phyloP scores from a whole-genome alignment of 371 early-diverging fungal genomes.

The Mucor lusitanicus region DNA sequence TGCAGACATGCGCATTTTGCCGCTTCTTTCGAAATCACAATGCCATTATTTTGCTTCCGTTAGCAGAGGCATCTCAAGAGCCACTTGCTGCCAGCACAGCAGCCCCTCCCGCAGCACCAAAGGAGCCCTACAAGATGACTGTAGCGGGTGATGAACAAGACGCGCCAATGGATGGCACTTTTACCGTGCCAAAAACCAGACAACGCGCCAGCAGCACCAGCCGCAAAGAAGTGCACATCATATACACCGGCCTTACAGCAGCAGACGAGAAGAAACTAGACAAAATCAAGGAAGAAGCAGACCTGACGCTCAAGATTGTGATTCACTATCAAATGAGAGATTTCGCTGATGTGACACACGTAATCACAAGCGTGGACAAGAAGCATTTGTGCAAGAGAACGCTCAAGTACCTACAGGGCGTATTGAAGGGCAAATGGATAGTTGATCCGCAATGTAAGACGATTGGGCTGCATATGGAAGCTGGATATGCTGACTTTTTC shows the following conservation, averaged over 20 bases:
- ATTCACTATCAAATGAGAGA: constrained; percentile 22
- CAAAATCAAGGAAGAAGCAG: constrained; percentile 6
- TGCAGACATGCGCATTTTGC: constrained; percentile 22
- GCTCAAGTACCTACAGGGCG: constrained; percentile 38
- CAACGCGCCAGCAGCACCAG: background rate
- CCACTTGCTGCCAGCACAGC: background rate
- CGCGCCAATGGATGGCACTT: background rate
- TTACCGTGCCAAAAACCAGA: background rate
- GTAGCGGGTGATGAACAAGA: background rate
- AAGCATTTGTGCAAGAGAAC: constrained; percentile 30
- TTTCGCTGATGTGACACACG: constrained; percentile 33
- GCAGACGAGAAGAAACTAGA: constrained; percentile 19
- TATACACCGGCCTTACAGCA: constrained; percentile 11
- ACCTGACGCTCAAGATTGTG: constrained; percentile 16
- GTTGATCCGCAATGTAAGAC: constrained; percentile 35
- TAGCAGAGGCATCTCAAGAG: background rate
- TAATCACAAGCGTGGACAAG: constrained; percentile 36
- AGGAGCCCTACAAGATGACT: background rate
- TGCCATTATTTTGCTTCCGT: background rate
- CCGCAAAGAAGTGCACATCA: constrained; percentile 11
- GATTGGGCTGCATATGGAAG: background rate
- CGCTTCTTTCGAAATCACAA: background rate
- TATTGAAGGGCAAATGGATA: constrained; percentile 45
- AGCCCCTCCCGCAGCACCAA: background rate
- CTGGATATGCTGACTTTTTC: background rate